Evolutionary conservation across 768 basidiomycete species (phyloP), one percentile per base, ranked within the genome.

Genomic region (Paxillus involutus): DNA sequence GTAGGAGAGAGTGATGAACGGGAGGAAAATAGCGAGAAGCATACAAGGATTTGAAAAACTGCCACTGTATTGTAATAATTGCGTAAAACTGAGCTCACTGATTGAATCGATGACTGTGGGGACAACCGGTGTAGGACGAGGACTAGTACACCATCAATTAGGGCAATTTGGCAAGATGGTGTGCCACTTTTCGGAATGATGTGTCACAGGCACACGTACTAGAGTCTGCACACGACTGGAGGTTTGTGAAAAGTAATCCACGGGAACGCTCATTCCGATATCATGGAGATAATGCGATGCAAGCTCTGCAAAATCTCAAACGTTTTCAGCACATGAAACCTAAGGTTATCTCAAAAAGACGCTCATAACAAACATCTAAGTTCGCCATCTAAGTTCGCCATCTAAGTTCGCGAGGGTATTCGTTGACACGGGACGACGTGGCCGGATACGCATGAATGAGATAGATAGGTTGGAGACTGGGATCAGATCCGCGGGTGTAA

Each of bases 401-500:
- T 39, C 13, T n/a, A n/a, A 39, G 37, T 39, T 39, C 8, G 39
- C 30, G 41, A 47, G 35, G 44, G 30, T 39, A 6, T 24, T 11
- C 13, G 36, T 40, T 6, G 47, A 39, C 48, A 37, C 16, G 36
- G 32, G 9, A 32, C 48, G 39, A 43, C 35, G n/a, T 37, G 51
- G 59, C 21, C 52, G 51, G 53, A 57, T 44, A 46, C 57, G 47
- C 57, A 47, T 53, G 39, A 40, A 40, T 19, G 4, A 16, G 44
- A 30, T 41, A 40, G 19, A 26, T 19, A 42, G 37, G 41, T 16
- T 24, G 26, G 24, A 44, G 26, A 35, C 44, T 37, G 35, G 41
- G 50, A 51, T 59, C 47, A 67, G 65, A 67, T 67, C 70, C 68
- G 68, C 70, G 70, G 68, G 59, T 54, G 54, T 69, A 67, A 67